A percentile compares a stretch with the other conserved stretches of the same genome.
Conservation (phyloP, 352 stramenopile genomes). For the Pythium coloratum region DNA sequence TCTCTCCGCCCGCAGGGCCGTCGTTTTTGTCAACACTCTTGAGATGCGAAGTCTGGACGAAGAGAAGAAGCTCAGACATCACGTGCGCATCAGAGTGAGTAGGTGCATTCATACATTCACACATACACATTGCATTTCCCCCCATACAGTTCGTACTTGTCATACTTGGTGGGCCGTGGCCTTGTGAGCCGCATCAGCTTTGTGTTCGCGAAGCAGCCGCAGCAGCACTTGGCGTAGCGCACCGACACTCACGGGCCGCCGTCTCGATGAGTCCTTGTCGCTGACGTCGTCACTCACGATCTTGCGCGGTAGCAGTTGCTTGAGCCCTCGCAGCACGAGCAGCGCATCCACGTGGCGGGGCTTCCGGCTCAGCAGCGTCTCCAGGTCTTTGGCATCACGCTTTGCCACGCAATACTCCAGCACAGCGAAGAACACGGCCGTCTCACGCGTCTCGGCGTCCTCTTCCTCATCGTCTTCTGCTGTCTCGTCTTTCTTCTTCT, state of each 20-base stretch:
- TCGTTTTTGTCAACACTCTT: background rate
- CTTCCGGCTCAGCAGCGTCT: constrained; percentile 50
- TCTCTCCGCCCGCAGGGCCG: background rate
- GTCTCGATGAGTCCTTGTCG: background rate
- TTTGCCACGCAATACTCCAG: constrained; percentile 63
- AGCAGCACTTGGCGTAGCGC: constrained; percentile 27
- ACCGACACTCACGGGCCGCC: constrained; percentile 23
- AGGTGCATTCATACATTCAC: background rate
- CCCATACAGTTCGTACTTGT: constrained; percentile 19
- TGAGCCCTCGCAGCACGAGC: constrained; percentile 56
- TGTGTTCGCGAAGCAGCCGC: constrained; percentile 24
- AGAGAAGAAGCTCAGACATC: background rate
- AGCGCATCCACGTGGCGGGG: constrained; percentile 56
- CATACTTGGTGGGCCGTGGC: background rate
- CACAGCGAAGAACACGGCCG: constrained; percentile 65
- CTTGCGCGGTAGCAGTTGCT: constrained; percentile 30
- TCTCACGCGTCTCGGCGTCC: background rate
- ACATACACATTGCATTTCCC: constrained; percentile 1
- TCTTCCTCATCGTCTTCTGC: constrained; percentile 21
- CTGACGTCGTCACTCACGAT: constrained; percentile 6
- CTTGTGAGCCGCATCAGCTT: constrained; percentile 1
- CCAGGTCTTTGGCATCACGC: constrained; percentile 45
- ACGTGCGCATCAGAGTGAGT: background rate
- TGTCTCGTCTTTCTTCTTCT: background rate
- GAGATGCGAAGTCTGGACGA: background rate